Evolutionary conservation across 139 green algal species (phyloP).

Genomic region (Coccomyxa sp.): DNA sequence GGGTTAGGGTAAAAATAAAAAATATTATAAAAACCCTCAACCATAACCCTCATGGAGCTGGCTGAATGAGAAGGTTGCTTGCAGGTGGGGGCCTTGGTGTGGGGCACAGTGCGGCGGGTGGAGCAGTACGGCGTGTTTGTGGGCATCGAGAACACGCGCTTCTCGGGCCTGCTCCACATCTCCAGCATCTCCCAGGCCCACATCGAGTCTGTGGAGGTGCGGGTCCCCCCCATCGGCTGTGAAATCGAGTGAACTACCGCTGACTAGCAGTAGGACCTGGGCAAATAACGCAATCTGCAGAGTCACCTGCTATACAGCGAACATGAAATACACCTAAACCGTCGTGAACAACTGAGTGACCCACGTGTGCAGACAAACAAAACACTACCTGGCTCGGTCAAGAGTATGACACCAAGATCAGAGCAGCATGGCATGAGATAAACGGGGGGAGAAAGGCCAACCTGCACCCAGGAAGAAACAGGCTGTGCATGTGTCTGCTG

Average conservation of each 20-base stretch:
- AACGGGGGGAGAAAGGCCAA: too few relatives aligned
- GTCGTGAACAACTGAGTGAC: neutral
- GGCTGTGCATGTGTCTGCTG: too few relatives aligned
- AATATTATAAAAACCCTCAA: too few relatives aligned
- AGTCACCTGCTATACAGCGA: neutral
- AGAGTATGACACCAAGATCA: too few relatives aligned
- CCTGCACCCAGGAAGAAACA: too few relatives aligned
- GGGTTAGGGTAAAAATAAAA: too few relatives aligned
- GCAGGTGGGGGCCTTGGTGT: constrained; percentile 28
- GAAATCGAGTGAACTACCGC: too few relatives aligned
- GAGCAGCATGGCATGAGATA: too few relatives aligned
- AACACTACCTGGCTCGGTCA: neutral
- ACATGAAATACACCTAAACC: neutral
- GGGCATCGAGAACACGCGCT: constrained; percentile 39
- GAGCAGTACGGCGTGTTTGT: constrained; percentile 54
- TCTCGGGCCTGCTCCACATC: constrained; percentile 56
- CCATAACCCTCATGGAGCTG: neutral
- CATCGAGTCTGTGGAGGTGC: constrained; percentile 16
- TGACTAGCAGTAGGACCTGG: too few relatives aligned
- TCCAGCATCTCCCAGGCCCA: constrained; percentile 44
- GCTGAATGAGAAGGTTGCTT: neutral
- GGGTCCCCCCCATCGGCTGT: neutral
- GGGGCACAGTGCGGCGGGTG: constrained; percentile 38
- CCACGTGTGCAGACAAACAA: neutral
- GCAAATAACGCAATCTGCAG: neutral